A percentile compares a stretch with the other conserved stretches of the same genome.
Conservation (phyloP, 352 stramenopile species). For the Phytophthora pistaciae region DNA sequence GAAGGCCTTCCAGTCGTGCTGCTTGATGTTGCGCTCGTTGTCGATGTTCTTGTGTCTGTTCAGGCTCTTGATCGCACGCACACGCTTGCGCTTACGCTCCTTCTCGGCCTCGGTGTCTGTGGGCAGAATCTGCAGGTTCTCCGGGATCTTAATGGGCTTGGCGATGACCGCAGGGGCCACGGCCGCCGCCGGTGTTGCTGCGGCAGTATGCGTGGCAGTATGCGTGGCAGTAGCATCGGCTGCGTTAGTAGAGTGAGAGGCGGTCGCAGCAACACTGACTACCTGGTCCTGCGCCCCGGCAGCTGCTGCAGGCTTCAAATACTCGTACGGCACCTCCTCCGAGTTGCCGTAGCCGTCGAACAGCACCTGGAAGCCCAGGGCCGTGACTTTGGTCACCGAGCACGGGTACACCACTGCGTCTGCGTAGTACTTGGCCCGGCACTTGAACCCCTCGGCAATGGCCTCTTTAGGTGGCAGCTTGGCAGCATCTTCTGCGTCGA, state of each 20-base stretch:
- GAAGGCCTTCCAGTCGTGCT: constrained; percentile 90
- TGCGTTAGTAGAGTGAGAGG: constrained; percentile 27
- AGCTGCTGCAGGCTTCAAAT: constrained; percentile 54
- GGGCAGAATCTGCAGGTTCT: constrained; percentile 85
- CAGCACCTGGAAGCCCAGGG: constrained; percentile 83
- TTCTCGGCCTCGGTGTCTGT: constrained; percentile 89
- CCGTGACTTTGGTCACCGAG: constrained; percentile 69
- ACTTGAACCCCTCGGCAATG: constrained; percentile 70
- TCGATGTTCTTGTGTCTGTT: constrained; percentile 90
- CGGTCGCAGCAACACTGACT: constrained; percentile 16
- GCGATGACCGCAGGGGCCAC: constrained; percentile 60
- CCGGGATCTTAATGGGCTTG: constrained; percentile 87
- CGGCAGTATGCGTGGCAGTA: constrained; percentile 23
- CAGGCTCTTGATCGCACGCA: constrained; percentile 87
- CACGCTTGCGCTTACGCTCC: constrained; percentile 84
- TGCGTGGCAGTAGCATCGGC: constrained; percentile 20
- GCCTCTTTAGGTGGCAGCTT: constrained; percentile 44
- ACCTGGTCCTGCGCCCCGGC: constrained; percentile 9
- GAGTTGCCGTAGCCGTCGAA: constrained; percentile 92
- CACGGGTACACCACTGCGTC: constrained; percentile 83
- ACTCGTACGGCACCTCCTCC: constrained; percentile 92
- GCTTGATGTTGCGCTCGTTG: constrained; percentile 85
- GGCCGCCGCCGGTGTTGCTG: constrained; percentile 32
- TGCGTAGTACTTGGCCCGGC: constrained; percentile 84
- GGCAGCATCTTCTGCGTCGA: constrained; percentile 27